Conservation (phyloP, 768 basidiomycete genomes). For the Naganishia vaughanmartiniae region DNA sequence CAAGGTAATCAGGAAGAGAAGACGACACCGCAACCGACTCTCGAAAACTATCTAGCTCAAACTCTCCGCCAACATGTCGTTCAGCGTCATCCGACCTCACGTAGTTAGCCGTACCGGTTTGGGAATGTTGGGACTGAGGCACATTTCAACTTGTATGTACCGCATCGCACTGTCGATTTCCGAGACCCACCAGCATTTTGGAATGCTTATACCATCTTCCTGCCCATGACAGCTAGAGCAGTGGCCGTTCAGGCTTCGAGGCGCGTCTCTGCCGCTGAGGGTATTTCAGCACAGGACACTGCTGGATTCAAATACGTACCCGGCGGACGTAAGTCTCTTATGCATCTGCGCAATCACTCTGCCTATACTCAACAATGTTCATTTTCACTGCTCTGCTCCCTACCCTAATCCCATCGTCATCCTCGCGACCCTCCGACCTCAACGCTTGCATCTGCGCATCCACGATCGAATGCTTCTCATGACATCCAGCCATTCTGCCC, state of each 20-base stretch:
- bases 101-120: slow-evolving; percentile 27
- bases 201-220: background rate
- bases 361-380: background rate
- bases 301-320: slow-evolving; percentile 52
- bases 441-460: background rate
- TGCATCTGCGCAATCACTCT: background rate
- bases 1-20: no score
- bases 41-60: background rate
- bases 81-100: slow-evolving; percentile 21
- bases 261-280: slow-evolving; percentile 34
- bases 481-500: slow-evolving; percentile 68
- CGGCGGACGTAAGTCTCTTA: slow-evolving; percentile 52
- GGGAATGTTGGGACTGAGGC: slow-evolving; percentile 25
- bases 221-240: slow-evolving; percentile 14
- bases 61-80: slow-evolving; percentile 6
- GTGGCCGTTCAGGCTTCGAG: slow-evolving; percentile 27
- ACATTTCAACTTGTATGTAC: slow-evolving; percentile 28
- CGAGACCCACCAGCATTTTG: background rate
- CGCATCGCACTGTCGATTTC: background rate
- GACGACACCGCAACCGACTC: background rate
- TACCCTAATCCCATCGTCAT: background rate
- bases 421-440: background rate
- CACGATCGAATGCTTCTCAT: background rate
- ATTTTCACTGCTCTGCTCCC: background rate
- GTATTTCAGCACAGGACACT: slow-evolving; percentile 43